Base-by-base conservation (phyloP, 305 asterid genomes). In the Solanum chacoense region DNA sequence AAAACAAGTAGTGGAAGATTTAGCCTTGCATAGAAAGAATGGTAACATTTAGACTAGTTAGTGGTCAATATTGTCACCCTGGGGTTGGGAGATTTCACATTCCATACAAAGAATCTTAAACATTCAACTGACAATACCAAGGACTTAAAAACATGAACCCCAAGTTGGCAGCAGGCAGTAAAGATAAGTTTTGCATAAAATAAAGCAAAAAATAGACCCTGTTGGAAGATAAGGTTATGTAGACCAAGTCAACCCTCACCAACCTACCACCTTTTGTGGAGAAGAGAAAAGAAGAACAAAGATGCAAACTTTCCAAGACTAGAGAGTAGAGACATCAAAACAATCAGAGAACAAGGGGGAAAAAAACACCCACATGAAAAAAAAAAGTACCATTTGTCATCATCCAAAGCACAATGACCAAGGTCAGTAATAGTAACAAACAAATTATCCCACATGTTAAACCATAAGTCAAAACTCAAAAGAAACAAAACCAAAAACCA, bases 181-280 rank as follows among this genome's bases (percentile, higher is more conserved):
- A 37, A 72, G 63, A 26, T 79, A 81, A 79, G 36, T 84, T 74
- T 50, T 59, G n/a, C 26, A 76, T 11, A 88, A 90, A 91, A 80
- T 35, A 84, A 71, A 63, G 75, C 89, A 87, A 80, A 88, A 89
- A 86, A 6, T 69, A 69, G 10, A 69, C 34, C 34, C 34, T 85
- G 88, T 90, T 75, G 72, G 90, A 88, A 89, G 88, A 89, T 84
- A 65, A 67, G 89, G 87, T 88, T 88, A 35, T 79, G 28, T 50
- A 67, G 86, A 87, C 85, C 50, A 95, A 95, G 98, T 95, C 98
- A 96, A 96, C 97, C 93, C 96, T 84, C 93, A 93, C 95, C 97
- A 93, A 91, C 96, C 97, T 93, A 95, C 97, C 98, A 95, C 96
- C 98, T 95, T 96, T 89, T 92, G 94, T 91, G 91, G 93, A 74